phyloP scores from a whole-genome alignment of 1,139 yeast species.

The Yamadazyma songkhlaensis region DNA sequence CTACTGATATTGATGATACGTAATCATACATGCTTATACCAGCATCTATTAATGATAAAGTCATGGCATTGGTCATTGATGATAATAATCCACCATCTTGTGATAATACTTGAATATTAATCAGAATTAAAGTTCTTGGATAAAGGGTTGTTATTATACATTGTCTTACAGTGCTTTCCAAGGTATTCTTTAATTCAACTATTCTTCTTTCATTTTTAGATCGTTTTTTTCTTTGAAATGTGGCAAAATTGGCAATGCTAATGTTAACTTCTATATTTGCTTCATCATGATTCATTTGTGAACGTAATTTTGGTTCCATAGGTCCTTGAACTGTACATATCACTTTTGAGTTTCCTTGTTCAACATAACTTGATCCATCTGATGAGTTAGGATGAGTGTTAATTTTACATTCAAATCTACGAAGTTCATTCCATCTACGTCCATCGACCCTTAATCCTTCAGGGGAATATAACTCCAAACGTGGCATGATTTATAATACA shows the following conservation, averaged over 20 bases:
- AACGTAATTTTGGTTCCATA: conserved; percentile 64
- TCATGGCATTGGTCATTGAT: conserved; percentile 80
- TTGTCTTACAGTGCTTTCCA: conserved; percentile 79
- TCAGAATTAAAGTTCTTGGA: conserved; percentile 77
- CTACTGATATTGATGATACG: conserved; percentile 77
- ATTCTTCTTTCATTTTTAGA: conserved; percentile 64
- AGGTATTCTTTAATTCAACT: conserved; percentile 69
- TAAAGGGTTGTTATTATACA: conserved; percentile 72
- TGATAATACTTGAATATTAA: conserved; percentile 73
- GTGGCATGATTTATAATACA: conserved; percentile 37
- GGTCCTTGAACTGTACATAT: conserved; percentile 89
- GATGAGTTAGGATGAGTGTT: conserved; percentile 86
- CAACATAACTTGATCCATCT: conserved; percentile 91
- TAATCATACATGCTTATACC: conserved; percentile 95
- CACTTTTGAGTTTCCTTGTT: conserved; percentile 90
- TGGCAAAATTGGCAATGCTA: conserved; percentile 77
- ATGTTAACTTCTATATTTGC: conserved; percentile 67
- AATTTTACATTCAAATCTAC: conserved; percentile 74
- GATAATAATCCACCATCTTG: conserved; percentile 91
- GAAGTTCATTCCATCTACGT: conserved; percentile 89
- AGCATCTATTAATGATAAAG: conserved; percentile 89
- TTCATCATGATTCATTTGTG: conserved; percentile 40
- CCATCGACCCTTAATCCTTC: conserved; percentile 94
- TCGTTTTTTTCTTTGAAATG: conserved; percentile 70
- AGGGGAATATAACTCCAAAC: conserved; percentile 84